phyloP scores from a whole-genome alignment of 176 grass and related monocot genomes.

The Musa acuminata region DNA sequence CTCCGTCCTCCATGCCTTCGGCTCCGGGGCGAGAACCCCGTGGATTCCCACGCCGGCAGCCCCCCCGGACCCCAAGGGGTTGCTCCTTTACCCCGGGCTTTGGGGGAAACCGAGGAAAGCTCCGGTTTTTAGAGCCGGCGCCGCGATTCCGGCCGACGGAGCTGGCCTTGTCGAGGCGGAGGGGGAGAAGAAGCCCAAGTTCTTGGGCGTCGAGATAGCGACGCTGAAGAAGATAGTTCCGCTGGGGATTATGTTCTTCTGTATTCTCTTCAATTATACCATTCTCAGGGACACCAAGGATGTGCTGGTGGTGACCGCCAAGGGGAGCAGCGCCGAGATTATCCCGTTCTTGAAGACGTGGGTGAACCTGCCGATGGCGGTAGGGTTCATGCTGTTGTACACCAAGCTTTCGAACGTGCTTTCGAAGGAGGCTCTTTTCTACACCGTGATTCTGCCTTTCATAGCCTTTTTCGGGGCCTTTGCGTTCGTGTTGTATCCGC shows the following conservation, averaged over 20 bases:
- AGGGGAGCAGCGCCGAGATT: conserved; percentile 99
- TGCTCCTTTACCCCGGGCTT: conserved; percentile 19
- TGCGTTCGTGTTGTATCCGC: conserved; percentile 65
- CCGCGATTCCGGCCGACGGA: conserved; percentile 18
- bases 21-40: conserved; percentile 9
- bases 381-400: conserved; percentile 97
- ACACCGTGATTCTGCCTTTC: conserved; percentile 87
- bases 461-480: conserved; percentile 90
- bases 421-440: conserved; percentile 90
- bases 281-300: conserved; percentile 98
- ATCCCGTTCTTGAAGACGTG: conserved; percentile 98
- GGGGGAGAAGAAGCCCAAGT: conserved; percentile 32
- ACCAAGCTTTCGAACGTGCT: conserved; percentile 83
- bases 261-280: conserved; percentile 98
- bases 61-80: conserved; percentile 10
- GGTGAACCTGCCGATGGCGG: conserved; percentile 96
- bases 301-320: conserved; percentile 86
- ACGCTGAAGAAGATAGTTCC: conserved; percentile 93
- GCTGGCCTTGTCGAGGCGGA: conserved; percentile 4
- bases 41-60: conserved; percentile 4
- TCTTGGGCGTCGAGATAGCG: conserved; percentile 51
- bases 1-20: conserved; percentile 8
- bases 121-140: conserved; percentile 20
- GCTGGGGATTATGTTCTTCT: conserved; percentile 97
- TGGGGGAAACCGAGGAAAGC: conserved; percentile 2